Evolutionary conservation across 2,329 filamentous ascomycete genomes (phyloP), one percentile per base, ranked within the genome.

Genomic region (Trichocomaceae sp.): DNA sequence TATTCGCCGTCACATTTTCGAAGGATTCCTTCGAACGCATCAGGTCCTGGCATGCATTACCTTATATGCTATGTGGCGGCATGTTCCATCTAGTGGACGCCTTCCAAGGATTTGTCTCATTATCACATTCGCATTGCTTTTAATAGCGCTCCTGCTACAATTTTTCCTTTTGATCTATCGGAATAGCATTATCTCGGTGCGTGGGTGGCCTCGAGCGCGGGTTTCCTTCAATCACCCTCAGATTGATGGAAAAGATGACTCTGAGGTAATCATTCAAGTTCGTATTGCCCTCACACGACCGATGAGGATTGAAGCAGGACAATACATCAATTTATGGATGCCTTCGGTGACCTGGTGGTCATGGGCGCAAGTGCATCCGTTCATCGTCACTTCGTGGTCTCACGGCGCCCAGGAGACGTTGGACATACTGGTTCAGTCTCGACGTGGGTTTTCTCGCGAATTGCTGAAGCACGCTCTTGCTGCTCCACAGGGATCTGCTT

Each of bases 401-500:
- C 39, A 8, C 13, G 51, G 50, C n/a, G 57, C 52, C 35, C 61
- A 65, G 53, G 57, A 58, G 17, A 61, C 54, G 33, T 45, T 73
- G n/a, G 61, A 72, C 42, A 62, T 73, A 47, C 59, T 72, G 6
- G 59, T 72, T 2, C 44, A 70, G 54, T 60, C 64, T 54, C 56
- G 55, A 3, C 33, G 23, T 50, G 47, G 9, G 3, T 12, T 50
- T 22, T 50, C n/a, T 17, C 6, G n/a, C 35, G 54, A 50, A 61
- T 64, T 50, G 59, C 71, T 12, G 64, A 65, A n/a, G 48, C 57
- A 47, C 54, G 67, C 49, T 57, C 72, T 49, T 41, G 52, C 44
- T 20, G 59, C 52, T 22, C 47, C 41, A 15, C 49, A 20, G 12
- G 19, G 19, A 31, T 54, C 47, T 20, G 55, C 35, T 49, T 63